phyloP scores from a whole-genome alignment of 2,329 filamentous ascomycete genomes.

The Cyphellophora attinorum region DNA sequence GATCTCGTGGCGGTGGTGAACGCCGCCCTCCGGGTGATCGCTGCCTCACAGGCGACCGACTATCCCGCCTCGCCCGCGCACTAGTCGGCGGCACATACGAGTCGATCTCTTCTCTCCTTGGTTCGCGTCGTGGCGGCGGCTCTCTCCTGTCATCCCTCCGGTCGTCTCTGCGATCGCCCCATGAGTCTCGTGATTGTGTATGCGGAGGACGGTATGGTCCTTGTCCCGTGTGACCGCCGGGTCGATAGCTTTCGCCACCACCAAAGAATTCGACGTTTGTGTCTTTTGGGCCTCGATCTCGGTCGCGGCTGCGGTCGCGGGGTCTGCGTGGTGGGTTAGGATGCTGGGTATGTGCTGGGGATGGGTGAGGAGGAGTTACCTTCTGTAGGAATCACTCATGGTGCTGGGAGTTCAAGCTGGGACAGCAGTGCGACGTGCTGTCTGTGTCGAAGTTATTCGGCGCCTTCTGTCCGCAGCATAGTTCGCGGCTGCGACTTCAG shows the following conservation, averaged over 20 bases:
- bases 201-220: conserved; percentile 15
- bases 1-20: conserved; percentile 28
- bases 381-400: too few relatives aligned
- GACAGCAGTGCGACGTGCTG: too few relatives aligned
- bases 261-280: conserved; percentile 19
- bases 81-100: conserved; percentile 18
- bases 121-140: conserved; percentile 12
- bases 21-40: conserved; percentile 32
- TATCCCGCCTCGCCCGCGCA: conserved; percentile 21
- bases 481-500: too few relatives aligned
- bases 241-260: conserved; percentile 19
- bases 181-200: conserved; percentile 15
- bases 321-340: conserved; percentile 8
- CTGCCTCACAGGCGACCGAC: conserved; percentile 30
- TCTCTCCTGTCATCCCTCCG: conserved; percentile 2
- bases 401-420: too few relatives aligned
- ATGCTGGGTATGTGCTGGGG: too few relatives aligned
- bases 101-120: conserved; percentile 17
- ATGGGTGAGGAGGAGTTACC: too few relatives aligned
- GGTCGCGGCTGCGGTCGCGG: conserved; percentile 10
- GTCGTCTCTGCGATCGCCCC: conserved; percentile 9
- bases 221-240: conserved; percentile 16
- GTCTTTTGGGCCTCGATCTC: conserved; percentile 14
- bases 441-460: too few relatives aligned
- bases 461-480: too few relatives aligned